Evolutionary conservation across 257 asterid species (phyloP).

Genomic region (Orobanche coerulescens): DNA sequence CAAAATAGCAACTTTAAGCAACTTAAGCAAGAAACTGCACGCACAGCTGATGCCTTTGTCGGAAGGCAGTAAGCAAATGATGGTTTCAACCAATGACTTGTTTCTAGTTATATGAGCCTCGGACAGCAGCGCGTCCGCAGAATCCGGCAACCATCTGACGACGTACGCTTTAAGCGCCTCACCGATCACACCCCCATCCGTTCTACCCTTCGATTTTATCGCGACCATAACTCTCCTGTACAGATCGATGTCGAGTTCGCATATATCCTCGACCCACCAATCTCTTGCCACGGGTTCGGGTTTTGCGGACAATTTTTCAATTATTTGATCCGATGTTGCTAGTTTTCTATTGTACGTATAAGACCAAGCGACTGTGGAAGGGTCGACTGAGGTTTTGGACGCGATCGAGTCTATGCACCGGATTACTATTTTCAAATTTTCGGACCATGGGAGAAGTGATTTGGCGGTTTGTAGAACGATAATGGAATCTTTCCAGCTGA

Average conservation of each 20-base stretch:
- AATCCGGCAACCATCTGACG: constrained; percentile 78
- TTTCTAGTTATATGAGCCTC: constrained; percentile 56
- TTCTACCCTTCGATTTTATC: constrained; percentile 70
- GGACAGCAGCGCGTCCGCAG: constrained; percentile 61
- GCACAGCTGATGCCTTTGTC: constrained; percentile 58
- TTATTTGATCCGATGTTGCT: constrained; percentile 39
- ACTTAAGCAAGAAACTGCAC: constrained; percentile 64
- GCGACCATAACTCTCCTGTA: constrained; percentile 77
- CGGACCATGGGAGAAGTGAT: constrained; percentile 75
- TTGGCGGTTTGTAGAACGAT: constrained; percentile 74
- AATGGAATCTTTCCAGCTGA: constrained; percentile 91
- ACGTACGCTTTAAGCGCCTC: constrained; percentile 81
- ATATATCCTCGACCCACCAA: constrained; percentile 94
- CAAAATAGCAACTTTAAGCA: constrained; percentile 69
- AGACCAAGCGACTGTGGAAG: constrained; percentile 71
- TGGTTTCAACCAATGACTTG: constrained; percentile 70
- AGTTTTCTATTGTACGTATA: constrained; percentile 62
- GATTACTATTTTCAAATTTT: constrained; percentile 63
- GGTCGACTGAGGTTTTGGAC: constrained; percentile 81
- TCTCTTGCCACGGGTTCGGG: constrained; percentile 59
- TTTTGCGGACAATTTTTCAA: constrained; percentile 35
- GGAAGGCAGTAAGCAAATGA: constrained; percentile 68
- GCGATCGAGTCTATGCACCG: constrained; percentile 78
- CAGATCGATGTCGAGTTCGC: constrained; percentile 71
- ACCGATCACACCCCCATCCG: constrained; percentile 58